Conservation (phyloP, 1,284 basidiomycete species). For the Cryptococcus sp. region DNA sequence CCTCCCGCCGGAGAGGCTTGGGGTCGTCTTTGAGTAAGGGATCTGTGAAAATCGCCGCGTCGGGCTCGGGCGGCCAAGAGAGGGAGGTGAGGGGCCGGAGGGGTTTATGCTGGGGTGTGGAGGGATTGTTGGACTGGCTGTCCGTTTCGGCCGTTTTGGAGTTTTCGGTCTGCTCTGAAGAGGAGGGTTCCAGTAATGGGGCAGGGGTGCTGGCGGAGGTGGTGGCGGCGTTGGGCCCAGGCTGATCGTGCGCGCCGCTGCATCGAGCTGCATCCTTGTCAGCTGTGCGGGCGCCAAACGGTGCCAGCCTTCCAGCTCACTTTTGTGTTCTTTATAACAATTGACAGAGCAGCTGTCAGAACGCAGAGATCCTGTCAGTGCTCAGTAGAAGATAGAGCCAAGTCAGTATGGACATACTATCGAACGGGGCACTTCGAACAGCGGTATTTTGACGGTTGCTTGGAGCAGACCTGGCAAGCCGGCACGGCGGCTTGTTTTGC, state of each 20-base stretch:
- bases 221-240: too few relatives aligned
- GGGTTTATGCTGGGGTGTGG: neutral
- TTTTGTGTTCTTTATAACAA: slow-evolving; percentile 48
- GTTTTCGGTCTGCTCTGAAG: neutral
- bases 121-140: neutral
- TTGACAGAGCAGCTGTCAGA: slow-evolving; percentile 45
- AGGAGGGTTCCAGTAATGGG: neutral
- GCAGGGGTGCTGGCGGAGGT: neutral
- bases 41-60: slow-evolving; percentile 40
- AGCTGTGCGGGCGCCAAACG: too few relatives aligned
- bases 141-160: neutral
- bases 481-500: neutral
- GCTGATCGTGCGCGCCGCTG: too few relatives aligned
- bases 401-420: slow-evolving; percentile 33
- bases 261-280: neutral
- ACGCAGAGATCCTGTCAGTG: slow-evolving; percentile 8
- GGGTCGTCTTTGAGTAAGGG: slow-evolving; percentile 45
- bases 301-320: too few relatives aligned
- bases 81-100: slow-evolving; percentile 34
- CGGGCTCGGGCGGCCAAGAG: slow-evolving; percentile 46
- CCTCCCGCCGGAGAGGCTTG: slow-evolving; percentile 42
- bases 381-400: neutral
- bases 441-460: slow-evolving; percentile 38
- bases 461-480: slow-evolving; percentile 36
- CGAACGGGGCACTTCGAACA: slow-evolving; percentile 43